Conservation (phyloP, 1,139 yeast genomes). For the Candida sp. region DNA sequence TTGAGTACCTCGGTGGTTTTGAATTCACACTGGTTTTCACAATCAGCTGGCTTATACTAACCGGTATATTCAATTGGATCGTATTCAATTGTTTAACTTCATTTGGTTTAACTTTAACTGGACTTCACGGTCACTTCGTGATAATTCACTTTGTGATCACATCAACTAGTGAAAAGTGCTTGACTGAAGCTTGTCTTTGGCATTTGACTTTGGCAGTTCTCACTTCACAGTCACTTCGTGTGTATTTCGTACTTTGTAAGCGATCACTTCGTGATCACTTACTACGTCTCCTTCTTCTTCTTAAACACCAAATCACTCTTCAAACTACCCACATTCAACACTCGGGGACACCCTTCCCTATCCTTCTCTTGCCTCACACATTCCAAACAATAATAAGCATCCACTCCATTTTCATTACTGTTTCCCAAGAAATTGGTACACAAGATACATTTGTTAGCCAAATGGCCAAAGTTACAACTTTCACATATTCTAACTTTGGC, state of each 20-base stretch:
- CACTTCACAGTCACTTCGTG: neutral
- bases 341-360: slow-evolving; percentile 91
- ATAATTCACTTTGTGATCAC: too few relatives aligned
- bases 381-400: slow-evolving; percentile 83
- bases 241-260: neutral
- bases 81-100: too few relatives aligned
- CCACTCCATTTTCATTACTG: slow-evolving; percentile 36
- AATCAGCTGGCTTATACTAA: too few relatives aligned
- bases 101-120: too few relatives aligned
- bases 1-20: too few relatives aligned
- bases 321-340: slow-evolving; percentile 75
- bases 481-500: slow-evolving; percentile 76
- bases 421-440: slow-evolving; percentile 61
- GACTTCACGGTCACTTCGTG: too few relatives aligned
- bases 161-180: too few relatives aligned
- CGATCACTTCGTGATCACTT: too few relatives aligned
- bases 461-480: slow-evolving; percentile 77
- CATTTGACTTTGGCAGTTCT: neutral
- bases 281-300: slow-evolving; percentile 19
- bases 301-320: slow-evolving; percentile 68
- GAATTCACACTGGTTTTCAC: too few relatives aligned
- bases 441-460: slow-evolving; percentile 63
- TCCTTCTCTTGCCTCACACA: slow-evolving; percentile 80
- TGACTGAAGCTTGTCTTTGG: too few relatives aligned
- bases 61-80: too few relatives aligned